A percentile compares a stretch with the other conserved stretches of the same genome.
These are phyloP conservation scores for Meyerozyma elateridarum DNA, from an alignment of 1,139 yeast genomes.

Conservation along the genomic window DNA sequence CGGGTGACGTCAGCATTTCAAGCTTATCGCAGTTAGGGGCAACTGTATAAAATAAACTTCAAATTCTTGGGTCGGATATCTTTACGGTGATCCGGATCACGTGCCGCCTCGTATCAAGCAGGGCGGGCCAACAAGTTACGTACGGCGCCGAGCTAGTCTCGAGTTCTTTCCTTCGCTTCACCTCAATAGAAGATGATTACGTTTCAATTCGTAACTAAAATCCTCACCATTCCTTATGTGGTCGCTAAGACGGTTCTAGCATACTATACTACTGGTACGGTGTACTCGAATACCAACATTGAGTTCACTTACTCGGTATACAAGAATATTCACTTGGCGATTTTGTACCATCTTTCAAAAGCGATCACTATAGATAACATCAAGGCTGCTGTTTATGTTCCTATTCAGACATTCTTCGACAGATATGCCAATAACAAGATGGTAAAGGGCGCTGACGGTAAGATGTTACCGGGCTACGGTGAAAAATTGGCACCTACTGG, in stretches of 20 bases:
- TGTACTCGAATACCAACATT: slow-evolving; percentile 24
- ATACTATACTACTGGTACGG: slow-evolving; percentile 31
- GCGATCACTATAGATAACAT: slow-evolving; percentile 12
- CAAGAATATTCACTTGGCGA: slow-evolving; percentile 27
- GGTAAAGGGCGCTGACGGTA: slow-evolving; percentile 10
- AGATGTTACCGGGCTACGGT: slow-evolving; percentile 10
- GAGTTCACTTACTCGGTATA: slow-evolving; percentile 27
- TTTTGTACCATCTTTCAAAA: slow-evolving; percentile 24
- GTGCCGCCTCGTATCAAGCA: not conserved
- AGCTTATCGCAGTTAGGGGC: too few species aligned
- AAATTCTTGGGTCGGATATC: too few species aligned
- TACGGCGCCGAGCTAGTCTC: too few species aligned
- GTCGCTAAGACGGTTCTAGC: slow-evolving; percentile 17
- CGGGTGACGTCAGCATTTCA: too few species aligned
- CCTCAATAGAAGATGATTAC: slow-evolving; percentile 2
- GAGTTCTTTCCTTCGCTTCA: too few species aligned
- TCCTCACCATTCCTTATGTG: slow-evolving; percentile 18
- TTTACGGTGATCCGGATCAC: too few species aligned
- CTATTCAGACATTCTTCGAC: slow-evolving; percentile 10
- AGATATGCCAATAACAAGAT: slow-evolving; percentile 10
- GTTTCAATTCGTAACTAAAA: not conserved
- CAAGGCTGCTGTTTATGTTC: slow-evolving; percentile 9
- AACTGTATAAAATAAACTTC: too few species aligned
- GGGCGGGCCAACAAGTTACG: too few species aligned
- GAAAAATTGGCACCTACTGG: slow-evolving; percentile 11